Percentiles rank a stretch among this genome's conserved stretches.
phyloP scores from a whole-genome alignment of 2,329 filamentous ascomycete species.

The Penicillium sp. region DNA sequence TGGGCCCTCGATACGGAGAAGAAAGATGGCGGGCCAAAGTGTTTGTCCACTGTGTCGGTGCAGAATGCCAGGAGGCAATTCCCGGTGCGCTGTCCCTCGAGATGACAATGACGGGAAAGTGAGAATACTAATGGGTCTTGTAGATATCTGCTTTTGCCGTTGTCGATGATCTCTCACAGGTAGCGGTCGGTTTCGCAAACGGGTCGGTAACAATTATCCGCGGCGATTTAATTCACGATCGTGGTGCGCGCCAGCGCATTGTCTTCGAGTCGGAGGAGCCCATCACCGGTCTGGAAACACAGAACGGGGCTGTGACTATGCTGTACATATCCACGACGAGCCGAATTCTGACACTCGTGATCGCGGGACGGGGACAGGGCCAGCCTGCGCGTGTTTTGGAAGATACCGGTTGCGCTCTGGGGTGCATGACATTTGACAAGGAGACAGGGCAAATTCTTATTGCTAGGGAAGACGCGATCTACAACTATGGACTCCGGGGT shows the following conservation, averaged over 20 bases:
- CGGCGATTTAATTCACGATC: slow-evolving; percentile 92
- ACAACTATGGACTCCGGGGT: slow-evolving; percentile 85
- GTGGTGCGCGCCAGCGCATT: slow-evolving; percentile 89
- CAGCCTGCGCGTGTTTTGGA: slow-evolving; percentile 86
- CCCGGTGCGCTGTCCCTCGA: slow-evolving; percentile 61
- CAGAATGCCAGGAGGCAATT: slow-evolving; percentile 92
- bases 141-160: slow-evolving; percentile 80
- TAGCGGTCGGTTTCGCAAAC: slow-evolving; percentile 94
- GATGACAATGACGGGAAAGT: background rate
- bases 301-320: slow-evolving; percentile 67
- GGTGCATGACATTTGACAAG: slow-evolving; percentile 88
- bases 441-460: slow-evolving; percentile 83
- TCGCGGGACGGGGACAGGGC: slow-evolving; percentile 86
- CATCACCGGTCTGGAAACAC: slow-evolving; percentile 85
- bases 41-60: slow-evolving; percentile 81
- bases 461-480: slow-evolving; percentile 93
- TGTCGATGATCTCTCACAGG: slow-evolving; percentile 84
- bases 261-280: slow-evolving; percentile 97
- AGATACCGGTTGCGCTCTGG: slow-evolving; percentile 86
- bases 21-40: slow-evolving; percentile 87
- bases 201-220: slow-evolving; percentile 91
- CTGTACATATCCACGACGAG: slow-evolving; percentile 92
- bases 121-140: slow-evolving; percentile 5
- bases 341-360: slow-evolving; percentile 80
- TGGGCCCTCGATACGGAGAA: slow-evolving; percentile 96